Base-by-base conservation (phyloP, 2,329 filamentous ascomycete genomes). In the Metarhizium rileyi region DNA sequence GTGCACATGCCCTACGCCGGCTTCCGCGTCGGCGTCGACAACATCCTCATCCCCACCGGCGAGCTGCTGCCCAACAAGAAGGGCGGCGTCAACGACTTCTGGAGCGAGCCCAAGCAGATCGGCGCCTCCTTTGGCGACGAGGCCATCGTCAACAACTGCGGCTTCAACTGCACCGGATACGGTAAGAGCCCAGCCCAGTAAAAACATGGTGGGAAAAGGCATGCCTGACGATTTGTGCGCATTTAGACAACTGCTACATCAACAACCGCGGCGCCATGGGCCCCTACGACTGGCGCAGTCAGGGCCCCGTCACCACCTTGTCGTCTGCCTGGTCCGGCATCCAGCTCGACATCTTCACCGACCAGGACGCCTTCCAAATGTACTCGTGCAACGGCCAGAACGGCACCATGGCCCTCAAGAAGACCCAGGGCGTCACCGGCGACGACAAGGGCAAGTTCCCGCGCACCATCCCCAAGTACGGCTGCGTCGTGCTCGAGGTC, bases 401-500 rank as follows among this genome's bases (percentile, higher is more conserved):
- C 67, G 87, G 87, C 57, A 74, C 74, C 1, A 68, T 86, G 53
- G 71, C 85, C 1, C 69, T 90, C 53, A 90, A 90, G 72, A 70
- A 71, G 53, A 84, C 80, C 0, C 86, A 90, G 65, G 86, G 86
- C 16, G 69, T 85, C 4, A 66, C 72, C 53, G 73, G 23, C 26
- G 36, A 27, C 51, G 28, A 78, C 53, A 67, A 77, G 52, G 54
- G 67, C 2, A 67, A 70, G 28, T 78, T 82, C 57, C 77, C 80
- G 3, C 73, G 83, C 35, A 78, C 77, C 7, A 84, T 89, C 25
- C 76, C 80, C 50, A 65, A 90, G 71, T 88, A 90, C 62, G 90
- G 88, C 28, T 96, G 91, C 66, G 62, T 95, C 25, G 91, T 95
- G 45, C 78, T 96, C 66, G 91, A 96, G 71, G 87, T 93, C 12